phyloP scores from a whole-genome alignment of 176 grass and related monocot species.

The Saccharum spontaneum region DNA sequence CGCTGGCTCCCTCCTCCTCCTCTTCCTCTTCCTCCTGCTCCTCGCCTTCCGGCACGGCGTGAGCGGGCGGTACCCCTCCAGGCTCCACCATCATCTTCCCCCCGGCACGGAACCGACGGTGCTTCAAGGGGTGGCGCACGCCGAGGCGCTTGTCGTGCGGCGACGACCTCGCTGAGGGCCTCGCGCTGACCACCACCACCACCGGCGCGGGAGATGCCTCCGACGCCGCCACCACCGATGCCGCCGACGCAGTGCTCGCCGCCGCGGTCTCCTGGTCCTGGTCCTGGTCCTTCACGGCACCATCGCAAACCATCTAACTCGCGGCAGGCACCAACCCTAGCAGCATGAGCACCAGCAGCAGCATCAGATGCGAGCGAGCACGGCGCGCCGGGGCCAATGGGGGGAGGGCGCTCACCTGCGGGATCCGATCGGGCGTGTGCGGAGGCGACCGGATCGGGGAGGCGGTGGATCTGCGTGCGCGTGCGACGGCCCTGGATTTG shows the following conservation, averaged over 20 bases:
- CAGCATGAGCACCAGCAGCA: neutral
- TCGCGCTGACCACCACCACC: neutral
- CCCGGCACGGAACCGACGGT: conserved; percentile 47
- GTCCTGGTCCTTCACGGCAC: conserved; percentile 64
- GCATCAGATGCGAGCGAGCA: neutral
- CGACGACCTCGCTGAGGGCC: neutral
- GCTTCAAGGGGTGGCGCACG: conserved; percentile 63
- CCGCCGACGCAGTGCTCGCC: conserved; percentile 15
- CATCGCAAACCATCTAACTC: conserved; percentile 81
- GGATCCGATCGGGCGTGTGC: conserved; percentile 43
- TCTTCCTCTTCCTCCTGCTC: conserved; percentile 5
- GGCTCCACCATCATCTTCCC: conserved; percentile 68
- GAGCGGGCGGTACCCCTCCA: conserved; percentile 15
- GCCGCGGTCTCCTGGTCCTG: conserved; percentile 40
- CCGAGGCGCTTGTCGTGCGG: conserved; percentile 57
- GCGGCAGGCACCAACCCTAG: conserved; percentile 27
- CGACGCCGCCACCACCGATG: neutral
- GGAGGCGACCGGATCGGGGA: conserved; percentile 29
- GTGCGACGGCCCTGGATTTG: conserved; percentile 22
- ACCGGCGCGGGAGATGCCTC: neutral
- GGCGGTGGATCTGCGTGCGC: conserved; percentile 21
- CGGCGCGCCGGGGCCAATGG: conserved; percentile 9
- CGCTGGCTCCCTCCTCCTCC: conserved; percentile 6
- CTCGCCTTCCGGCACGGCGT: neutral
- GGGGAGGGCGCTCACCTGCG: conserved; percentile 5